Evolutionary conservation across 2,329 filamentous ascomycete species (phyloP), one percentile per base, ranked within the genome.

Genomic region (Aspergillus costaricaensis): DNA sequence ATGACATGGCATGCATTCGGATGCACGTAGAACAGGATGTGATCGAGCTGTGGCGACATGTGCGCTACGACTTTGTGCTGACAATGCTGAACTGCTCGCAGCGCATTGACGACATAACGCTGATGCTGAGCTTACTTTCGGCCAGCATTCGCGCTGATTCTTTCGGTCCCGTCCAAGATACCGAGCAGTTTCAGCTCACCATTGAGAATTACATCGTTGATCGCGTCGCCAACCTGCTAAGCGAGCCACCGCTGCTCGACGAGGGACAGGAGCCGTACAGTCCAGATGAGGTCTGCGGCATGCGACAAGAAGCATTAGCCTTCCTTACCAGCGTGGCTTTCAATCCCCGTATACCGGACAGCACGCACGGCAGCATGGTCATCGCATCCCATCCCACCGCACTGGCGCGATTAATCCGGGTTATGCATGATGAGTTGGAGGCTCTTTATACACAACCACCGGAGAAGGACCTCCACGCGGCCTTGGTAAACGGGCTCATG

Each of bases 321-420:
- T 70, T 82, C 39, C 69, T 82, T n/a, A 73, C 75, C 21, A 69
- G 69, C 25, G 65, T 82, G 15, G 76, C 74, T 9, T 79, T 80
- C 62, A 76, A 76, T 38, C 69, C 72, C 4, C 80, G 81, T 21
- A 85, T 88, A 17, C 91, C 87, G 67, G 86, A 89, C 61, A 77
- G 75, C 21, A 82, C 84, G 57, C 79, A 84, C 55, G 85, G 87
- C 23, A 80, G 86, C 53, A 72, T 81, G 23, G 85, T 90, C 49
- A 82, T 97, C 8, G 89, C 89, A 0, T 78, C 80, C 5, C 90
- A 95, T 72, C 83, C 84, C 3, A 85, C 84, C 43, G 87, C 87
- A 12, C 85, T 96, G 15, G 91, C 91, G 1, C 86, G 91, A 3
- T 79, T 96, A 0, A 88, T 96, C 25, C 85, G 87, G 25, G 86